Evolutionary conservation across 2,329 filamentous ascomycete species (phyloP).

Genomic region (Alternaria solani): DNA sequence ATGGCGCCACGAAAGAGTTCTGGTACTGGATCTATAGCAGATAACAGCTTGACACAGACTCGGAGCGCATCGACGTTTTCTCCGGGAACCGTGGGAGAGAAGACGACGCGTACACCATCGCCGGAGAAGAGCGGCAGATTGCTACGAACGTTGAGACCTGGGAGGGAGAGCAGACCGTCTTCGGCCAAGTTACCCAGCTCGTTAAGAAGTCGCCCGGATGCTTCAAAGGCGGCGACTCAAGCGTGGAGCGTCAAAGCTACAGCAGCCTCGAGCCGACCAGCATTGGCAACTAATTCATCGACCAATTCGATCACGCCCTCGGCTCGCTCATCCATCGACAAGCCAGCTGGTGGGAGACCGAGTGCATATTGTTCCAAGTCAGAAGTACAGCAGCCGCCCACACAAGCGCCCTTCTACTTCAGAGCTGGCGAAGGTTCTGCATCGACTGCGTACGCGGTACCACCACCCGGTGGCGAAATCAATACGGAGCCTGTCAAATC

Average conservation of each 20-base stretch:
- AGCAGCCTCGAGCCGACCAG: conserved; percentile 26
- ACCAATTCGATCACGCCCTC: conserved; percentile 30
- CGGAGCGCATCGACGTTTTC: conserved; percentile 40
- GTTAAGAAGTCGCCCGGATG: conserved; percentile 59
- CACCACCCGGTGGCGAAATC: conserved; percentile 18
- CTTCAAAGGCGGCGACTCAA: conserved; percentile 69
- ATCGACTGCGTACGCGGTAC: conserved; percentile 26
- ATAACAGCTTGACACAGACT: conserved; percentile 34
- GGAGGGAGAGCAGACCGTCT: conserved; percentile 55
- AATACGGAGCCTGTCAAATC: conserved; percentile 24
- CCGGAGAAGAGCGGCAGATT: conserved; percentile 68
- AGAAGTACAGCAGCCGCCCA: conserved; percentile 19
- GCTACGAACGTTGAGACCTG: conserved; percentile 63
- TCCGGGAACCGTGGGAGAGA: conserved; percentile 49
- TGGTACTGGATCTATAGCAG: conserved; percentile 32
- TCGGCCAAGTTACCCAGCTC: conserved; percentile 57
- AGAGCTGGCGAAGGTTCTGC: conserved; percentile 29
- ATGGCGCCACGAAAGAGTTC: conserved; percentile 58
- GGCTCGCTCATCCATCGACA: conserved; percentile 43
- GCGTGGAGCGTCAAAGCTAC: conserved; percentile 61
- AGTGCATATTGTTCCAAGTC: conserved; percentile 18
- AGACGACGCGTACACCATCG: conserved; percentile 65
- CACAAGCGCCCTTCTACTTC: conserved; percentile 35
- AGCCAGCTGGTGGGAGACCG: conserved; percentile 32
- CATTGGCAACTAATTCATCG: conserved; percentile 21